Evolutionary conservation across 345 rosid species (phyloP).

Genomic region (Streptanthus diversifolius): DNA sequence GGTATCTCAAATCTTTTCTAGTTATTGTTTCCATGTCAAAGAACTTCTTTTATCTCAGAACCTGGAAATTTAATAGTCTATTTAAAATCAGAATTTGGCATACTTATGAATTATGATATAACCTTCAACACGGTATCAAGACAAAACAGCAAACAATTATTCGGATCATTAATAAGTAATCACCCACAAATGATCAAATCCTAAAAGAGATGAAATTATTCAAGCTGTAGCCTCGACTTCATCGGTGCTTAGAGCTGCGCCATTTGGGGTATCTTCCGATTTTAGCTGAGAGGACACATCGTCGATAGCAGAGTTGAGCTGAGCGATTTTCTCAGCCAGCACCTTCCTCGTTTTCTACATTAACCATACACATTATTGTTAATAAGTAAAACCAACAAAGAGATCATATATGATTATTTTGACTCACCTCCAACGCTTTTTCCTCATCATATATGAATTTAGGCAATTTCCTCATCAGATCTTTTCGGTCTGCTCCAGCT

Average conservation of each 20-base stretch:
- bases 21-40: background rate
- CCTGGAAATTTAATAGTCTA: background rate
- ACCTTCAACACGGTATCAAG: background rate
- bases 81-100: background rate
- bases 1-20: background rate
- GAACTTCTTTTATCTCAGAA: background rate
- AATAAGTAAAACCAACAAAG: background rate
- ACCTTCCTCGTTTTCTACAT: slow-evolving; percentile 76
- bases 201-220: slow-evolving; percentile 19
- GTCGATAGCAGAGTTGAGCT: slow-evolving; percentile 83
- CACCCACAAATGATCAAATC: background rate
- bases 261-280: slow-evolving; percentile 58
- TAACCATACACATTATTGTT: slow-evolving; percentile 10
- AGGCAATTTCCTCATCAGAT: slow-evolving; percentile 90
- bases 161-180: slow-evolving; percentile 8
- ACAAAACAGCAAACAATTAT: slow-evolving; percentile 6
- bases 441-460: slow-evolving; percentile 97
- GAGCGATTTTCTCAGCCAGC: slow-evolving; percentile 76
- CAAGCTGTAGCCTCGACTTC: slow-evolving; percentile 60
- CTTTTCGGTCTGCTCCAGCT: slow-evolving; percentile 74
- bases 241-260: slow-evolving; percentile 50
- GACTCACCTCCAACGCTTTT: slow-evolving; percentile 79
- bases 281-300: slow-evolving; percentile 74
- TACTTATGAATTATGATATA: background rate
- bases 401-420: background rate